These are phyloP conservation scores for Mycothermus thermophilus DNA, from an alignment of 495 filamentous ascomycete species.

Conservation along the genomic window DNA sequence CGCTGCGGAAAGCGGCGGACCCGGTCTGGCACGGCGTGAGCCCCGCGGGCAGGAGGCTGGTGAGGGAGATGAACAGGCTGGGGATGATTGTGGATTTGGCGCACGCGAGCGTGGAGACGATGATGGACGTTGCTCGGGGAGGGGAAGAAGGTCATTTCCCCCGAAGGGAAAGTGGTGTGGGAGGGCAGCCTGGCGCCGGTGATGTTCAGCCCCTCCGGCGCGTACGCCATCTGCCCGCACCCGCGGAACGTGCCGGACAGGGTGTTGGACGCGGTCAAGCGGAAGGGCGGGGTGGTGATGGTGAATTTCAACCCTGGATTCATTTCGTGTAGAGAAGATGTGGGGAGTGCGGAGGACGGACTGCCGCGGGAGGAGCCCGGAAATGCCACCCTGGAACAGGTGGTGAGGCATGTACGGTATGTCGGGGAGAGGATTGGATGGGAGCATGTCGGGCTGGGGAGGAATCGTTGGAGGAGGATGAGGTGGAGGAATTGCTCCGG, in stretches of 20 bases:
- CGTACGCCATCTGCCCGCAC: constrained; percentile 51
- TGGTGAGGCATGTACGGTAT: constrained; percentile 60
- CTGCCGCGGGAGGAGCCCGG: constrained; percentile 41
- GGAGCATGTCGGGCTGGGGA: constrained; percentile 60
- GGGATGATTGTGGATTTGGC: constrained; percentile 68
- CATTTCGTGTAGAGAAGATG: constrained; percentile 49
- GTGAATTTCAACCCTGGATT: constrained; percentile 72
- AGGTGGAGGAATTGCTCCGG: too few relatives aligned
- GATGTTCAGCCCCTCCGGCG: constrained; percentile 61
- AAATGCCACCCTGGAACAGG: constrained; percentile 64
- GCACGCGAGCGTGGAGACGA: constrained; percentile 53
- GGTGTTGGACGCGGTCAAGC: constrained; percentile 48
- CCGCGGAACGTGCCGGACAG: constrained; percentile 62
- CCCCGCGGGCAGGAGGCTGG: constrained; percentile 47
- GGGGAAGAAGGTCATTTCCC: constrained; percentile 23
- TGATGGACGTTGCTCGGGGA: constrained; percentile 46
- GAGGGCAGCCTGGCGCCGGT: constrained; percentile 48
- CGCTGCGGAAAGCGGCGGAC: constrained; percentile 30
- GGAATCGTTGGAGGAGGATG: too few relatives aligned
- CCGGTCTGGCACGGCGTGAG: constrained; percentile 53
- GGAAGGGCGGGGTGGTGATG: constrained; percentile 53
- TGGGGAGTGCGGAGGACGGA: constrained; percentile 48
- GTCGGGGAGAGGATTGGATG: constrained; percentile 58
- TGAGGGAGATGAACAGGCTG: constrained; percentile 67
- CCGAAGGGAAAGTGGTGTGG: constrained; percentile 27